Evolutionary conservation across 1,139 yeast genomes (phyloP).

Genomic region (Chernovozyma aurita): DNA sequence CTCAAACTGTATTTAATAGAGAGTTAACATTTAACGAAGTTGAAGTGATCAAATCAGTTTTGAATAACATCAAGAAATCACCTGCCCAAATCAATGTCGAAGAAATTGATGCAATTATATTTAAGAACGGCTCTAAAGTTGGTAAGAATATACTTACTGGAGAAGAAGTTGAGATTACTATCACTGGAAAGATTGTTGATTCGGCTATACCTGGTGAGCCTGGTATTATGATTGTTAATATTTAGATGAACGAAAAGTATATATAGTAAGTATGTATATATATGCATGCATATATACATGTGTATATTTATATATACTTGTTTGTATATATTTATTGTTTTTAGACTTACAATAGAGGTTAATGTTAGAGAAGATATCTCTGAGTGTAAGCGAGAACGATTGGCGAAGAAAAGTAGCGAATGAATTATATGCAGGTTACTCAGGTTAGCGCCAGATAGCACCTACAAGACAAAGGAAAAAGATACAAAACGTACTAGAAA

Average conservation of each 20-base stretch:
- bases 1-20: slow-evolving; percentile 80
- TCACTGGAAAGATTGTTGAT: slow-evolving; percentile 68
- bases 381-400: no score
- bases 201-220: slow-evolving; percentile 93
- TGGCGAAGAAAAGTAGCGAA: no score
- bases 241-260: slow-evolving; percentile 15
- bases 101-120: slow-evolving; percentile 50
- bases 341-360: no score
- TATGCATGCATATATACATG: no score
- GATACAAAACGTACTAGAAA: no score
- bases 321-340: no score
- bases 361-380: no score
- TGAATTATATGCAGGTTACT: no score
- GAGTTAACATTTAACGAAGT: slow-evolving; percentile 78
- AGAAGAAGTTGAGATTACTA: slow-evolving; percentile 59
- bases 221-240: slow-evolving; percentile 71
- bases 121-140: slow-evolving; percentile 55
- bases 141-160: slow-evolving; percentile 70
- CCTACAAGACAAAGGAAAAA: no score
- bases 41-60: slow-evolving; percentile 56
- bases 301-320: no score
- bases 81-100: slow-evolving; percentile 59
- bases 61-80: slow-evolving; percentile 55
- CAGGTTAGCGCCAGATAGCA: no score
- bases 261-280: neutral